Evolutionary conservation across 2,329 filamentous ascomycete species (phyloP), one percentile per base, ranked within the genome.

Genomic region (Plectosphaerella sp.): DNA sequence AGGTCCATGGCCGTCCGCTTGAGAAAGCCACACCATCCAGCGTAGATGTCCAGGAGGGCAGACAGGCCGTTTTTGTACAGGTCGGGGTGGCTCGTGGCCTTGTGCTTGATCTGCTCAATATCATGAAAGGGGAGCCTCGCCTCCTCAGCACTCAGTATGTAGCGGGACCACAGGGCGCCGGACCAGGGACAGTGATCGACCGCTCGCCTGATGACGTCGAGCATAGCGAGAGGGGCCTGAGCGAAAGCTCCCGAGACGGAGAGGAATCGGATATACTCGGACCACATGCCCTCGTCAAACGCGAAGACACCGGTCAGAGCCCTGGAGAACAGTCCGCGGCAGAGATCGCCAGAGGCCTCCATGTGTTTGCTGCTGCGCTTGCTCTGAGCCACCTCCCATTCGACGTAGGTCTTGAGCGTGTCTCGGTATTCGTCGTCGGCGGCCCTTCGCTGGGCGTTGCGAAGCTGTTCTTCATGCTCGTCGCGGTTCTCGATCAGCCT

Each of bases 121-220:
- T 89, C 87, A 22, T 86, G 77, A 61, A 96, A 96, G 0, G 87
- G 78, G 57, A 86, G 80, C 35, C 82, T 82, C 54, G 89, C 87
- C 45, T 89, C 83, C 69, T 97, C 94, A 4, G 91, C 89, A 18
- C 86, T 87, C 49, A 97, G 72, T 24, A 99, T 87, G 58, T 92
- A 92, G 58, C 93, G 86, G 7, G 90, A 89, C 94, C 94, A 99
- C 7, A 99, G 78, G 25, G 83, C 79, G 15, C 94, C 94, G 7
- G 91, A 95, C 88, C 91, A 96, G 2, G 94, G 92, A 61, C 93
- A 96, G 68, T 97, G 94, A 43, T 86, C 82, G 10, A 92, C 94
- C 12, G 91, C 91, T 58, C 91, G 83, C 61, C 91, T 86, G 3
- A 95, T 76, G 7, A 93, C 80, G 46, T 89, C 81, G 10, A 96